Conservation (phyloP, 2,329 filamentous ascomycete species). For the Aciculosporium take region DNA sequence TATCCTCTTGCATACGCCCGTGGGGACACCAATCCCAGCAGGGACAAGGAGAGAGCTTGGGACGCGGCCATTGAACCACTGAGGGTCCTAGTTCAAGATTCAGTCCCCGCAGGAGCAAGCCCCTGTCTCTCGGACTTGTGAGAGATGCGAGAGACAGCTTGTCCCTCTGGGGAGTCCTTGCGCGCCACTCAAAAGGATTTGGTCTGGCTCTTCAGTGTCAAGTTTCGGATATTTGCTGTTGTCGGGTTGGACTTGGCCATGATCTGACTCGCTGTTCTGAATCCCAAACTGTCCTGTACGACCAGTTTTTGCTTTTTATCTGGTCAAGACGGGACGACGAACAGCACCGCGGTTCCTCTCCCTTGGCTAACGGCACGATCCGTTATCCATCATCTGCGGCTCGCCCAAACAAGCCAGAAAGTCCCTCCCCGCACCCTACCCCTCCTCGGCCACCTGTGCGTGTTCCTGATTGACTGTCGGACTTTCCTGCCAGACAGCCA, state of each 20-base stretch:
- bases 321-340: neutral
- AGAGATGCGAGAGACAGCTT: neutral
- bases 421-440: conserved; percentile 11
- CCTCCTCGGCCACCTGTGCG: conserved; percentile 5
- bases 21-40: conserved; percentile 2
- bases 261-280: neutral
- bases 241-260: neutral
- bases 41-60: neutral
- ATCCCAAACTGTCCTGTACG: neutral
- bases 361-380: conserved; percentile 1
- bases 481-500: conserved; percentile 5
- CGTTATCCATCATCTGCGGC: conserved; percentile 6
- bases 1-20: neutral
- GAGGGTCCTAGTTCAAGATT: neutral
- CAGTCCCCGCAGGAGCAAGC: conserved; percentile 3
- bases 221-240: neutral
- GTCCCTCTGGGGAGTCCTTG: conserved; percentile 1
- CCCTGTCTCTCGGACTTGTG: conserved; percentile 2
- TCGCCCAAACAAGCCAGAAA: conserved; percentile 3
- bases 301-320: neutral
- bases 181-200: conserved; percentile 4
- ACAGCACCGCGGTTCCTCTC: neutral
- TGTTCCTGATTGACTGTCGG: conserved; percentile 7
- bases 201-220: neutral
- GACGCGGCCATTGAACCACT: neutral